Evolutionary conservation across 2,329 filamentous ascomycete genomes (phyloP), one percentile per base, ranked within the genome.

Genomic region (Microcyclospora pomicola): DNA sequence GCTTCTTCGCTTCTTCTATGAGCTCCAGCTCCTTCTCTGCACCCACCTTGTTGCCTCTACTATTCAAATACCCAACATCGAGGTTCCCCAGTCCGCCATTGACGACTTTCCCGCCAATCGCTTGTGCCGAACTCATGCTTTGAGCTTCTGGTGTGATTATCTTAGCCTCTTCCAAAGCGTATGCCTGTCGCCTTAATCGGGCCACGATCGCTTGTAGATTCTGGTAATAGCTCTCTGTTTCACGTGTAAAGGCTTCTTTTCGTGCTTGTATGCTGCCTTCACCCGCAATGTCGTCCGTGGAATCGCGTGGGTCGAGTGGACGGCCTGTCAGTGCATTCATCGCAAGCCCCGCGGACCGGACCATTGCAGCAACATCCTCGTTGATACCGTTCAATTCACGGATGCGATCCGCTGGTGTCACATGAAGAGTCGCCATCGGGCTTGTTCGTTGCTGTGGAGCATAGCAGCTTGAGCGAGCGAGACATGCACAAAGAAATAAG

Each of bases 51-150:
- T 82, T 80, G 43, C 82, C 84, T 40, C 84, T 73, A 51, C 83
- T 87, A 56, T 95, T 96, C 50, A 96, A 62, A 75, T 82, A 88
- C 27, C 87, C 87, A 11, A 92, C 79, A 55, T 95, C 87, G 37
- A 95, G 66, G 64, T 61, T 57, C 6, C 67, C 67, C 33, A 69
- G 47, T 6, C 67, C 67, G 10, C 62, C 63, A 47, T 68, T 68
- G 37, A 55, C 64, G 35, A 59, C 47, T 5, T 48, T 47, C 24
- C 54, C 51, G 11, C 43, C 44, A 31, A 49, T 47, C 28, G 36
- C 33, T 9, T n/a, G 12, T 4, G 30, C 30, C 9, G 30, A 15
- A 15, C 12, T 42, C 33, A 63, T 56, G 3, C 56, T 49, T 9
- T 53, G 48, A 9, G 58, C 54, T 15, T 69, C 62, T 3, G 67